These are phyloP conservation scores for Thuidium tamariscinum DNA, from an alignment of 225 moss, liverwort and hornwort species.

Conservation along the genomic window DNA sequence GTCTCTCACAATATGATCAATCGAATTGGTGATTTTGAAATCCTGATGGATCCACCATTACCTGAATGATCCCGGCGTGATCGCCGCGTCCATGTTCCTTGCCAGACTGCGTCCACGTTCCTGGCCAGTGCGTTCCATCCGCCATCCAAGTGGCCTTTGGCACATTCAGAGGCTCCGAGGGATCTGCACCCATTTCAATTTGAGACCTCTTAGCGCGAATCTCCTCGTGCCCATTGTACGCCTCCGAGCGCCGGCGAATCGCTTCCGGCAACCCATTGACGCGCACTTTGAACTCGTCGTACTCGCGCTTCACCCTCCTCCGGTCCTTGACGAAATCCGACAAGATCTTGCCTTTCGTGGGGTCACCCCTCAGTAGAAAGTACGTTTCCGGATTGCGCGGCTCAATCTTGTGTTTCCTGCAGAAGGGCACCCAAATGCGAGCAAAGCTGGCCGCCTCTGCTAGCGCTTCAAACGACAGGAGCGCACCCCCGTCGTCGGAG, in stretches of 20 bases:
- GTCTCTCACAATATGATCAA: background rate
- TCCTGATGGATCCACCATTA: background rate
- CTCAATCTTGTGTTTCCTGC: constrained; percentile 63
- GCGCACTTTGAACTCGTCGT: constrained; percentile 67
- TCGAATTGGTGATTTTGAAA: background rate
- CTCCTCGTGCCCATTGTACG: constrained; percentile 66
- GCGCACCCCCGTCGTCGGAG: constrained; percentile 58
- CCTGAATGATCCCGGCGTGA: constrained; percentile 74
- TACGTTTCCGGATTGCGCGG: constrained; percentile 72
- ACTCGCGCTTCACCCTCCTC: constrained; percentile 58
- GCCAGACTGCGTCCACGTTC: constrained; percentile 59
- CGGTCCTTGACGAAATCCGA: constrained; percentile 64
- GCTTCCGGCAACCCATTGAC: constrained; percentile 60
- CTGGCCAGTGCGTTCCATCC: constrained; percentile 75
- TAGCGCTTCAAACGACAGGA: constrained; percentile 51
- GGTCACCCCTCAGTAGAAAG: constrained; percentile 47
- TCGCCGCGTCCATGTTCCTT: constrained; percentile 73
- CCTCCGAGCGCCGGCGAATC: constrained; percentile 54
- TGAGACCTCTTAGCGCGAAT: constrained; percentile 54
- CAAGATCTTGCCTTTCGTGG: constrained; percentile 50
- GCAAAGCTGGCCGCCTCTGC: constrained; percentile 73
- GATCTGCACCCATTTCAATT: constrained; percentile 54
- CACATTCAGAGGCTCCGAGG: constrained; percentile 48
- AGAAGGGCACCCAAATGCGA: constrained; percentile 66
- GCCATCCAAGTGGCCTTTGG: constrained; percentile 80